Evolutionary conservation across 768 basidiomycete genomes (phyloP).

Genomic region (Scleroderma bovista): DNA sequence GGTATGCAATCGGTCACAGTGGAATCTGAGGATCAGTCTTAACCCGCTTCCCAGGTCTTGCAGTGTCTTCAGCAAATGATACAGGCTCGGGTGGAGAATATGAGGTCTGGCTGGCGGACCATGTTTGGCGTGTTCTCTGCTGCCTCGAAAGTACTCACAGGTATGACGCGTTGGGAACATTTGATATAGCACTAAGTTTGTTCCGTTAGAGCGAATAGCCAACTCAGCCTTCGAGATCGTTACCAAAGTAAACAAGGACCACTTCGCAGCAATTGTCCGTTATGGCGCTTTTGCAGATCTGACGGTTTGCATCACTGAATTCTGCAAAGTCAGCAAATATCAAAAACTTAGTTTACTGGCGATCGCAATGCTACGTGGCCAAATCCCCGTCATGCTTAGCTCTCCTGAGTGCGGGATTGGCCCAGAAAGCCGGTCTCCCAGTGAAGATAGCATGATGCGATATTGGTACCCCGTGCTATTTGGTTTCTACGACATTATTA

Average conservation of each 20-base stretch:
- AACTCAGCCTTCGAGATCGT: constrained; percentile 96
- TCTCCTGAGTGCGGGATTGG: constrained; percentile 61
- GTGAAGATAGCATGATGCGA: constrained; percentile 86
- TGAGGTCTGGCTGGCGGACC: constrained; percentile 97
- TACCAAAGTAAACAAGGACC: constrained; percentile 81
- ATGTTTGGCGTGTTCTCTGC: constrained; percentile 99
- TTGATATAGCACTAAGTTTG: neutral
- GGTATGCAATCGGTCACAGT: constrained; percentile 40
- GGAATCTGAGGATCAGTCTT: neutral
- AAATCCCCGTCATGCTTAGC: constrained; percentile 88
- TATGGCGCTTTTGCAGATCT: constrained; percentile 95
- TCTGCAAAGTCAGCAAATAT: constrained; percentile 98
- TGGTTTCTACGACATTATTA: constrained; percentile 99
- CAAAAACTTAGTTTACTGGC: constrained; percentile 96
- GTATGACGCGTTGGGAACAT: constrained; percentile 33
- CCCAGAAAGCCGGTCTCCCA: constrained; percentile 30
- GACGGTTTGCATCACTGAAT: constrained; percentile 96
- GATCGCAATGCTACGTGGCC: constrained; percentile 91
- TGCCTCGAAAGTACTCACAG: constrained; percentile 87
- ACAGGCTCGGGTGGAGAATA: constrained; percentile 87
- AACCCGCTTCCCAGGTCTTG: constrained; percentile 54
- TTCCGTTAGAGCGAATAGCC: constrained; percentile 73
- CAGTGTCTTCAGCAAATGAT: constrained; percentile 99
- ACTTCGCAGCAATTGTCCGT: constrained; percentile 86
- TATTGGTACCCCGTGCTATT: constrained; percentile 97